phyloP scores from a whole-genome alignment of 1,284 basidiomycete genomes.

The Boletus mariae region DNA sequence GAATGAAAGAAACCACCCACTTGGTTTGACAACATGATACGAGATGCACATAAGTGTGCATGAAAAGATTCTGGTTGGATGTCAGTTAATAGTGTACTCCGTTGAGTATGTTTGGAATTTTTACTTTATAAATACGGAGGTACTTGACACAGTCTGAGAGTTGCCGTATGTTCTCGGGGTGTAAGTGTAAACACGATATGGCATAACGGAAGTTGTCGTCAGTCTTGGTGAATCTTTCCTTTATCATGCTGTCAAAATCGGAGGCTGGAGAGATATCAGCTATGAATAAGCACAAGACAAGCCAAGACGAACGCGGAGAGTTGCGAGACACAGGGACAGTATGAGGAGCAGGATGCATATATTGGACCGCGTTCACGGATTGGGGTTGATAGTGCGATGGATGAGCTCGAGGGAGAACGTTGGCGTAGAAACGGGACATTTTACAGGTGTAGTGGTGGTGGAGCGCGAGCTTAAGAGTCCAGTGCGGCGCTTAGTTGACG shows the following conservation, averaged over 20 bases:
- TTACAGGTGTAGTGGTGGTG: not conserved
- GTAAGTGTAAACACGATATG: slow-evolving; percentile 4
- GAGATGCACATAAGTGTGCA: slow-evolving; percentile 26
- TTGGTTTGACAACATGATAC: slow-evolving; percentile 10
- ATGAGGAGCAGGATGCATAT: not conserved
- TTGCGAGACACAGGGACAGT: not conserved
- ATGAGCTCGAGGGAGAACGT: not conserved
- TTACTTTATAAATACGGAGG: slow-evolving; percentile 25
- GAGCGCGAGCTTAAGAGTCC: slow-evolving; percentile 10
- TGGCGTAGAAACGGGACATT: slow-evolving; percentile 7
- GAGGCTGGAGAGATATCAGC: slow-evolving; percentile 13
- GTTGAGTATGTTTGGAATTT: not conserved
- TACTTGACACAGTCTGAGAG: slow-evolving; percentile 11
- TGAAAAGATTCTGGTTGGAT: slow-evolving; percentile 21
- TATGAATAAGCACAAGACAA: not conserved
- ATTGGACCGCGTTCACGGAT: not conserved
- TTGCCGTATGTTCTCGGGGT: not conserved
- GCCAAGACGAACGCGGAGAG: slow-evolving; percentile 10
- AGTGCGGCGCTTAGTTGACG: not conserved
- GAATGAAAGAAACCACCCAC: slow-evolving; percentile 2
- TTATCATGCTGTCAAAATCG: slow-evolving; percentile 9
- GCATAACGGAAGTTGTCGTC: slow-evolving; percentile 4
- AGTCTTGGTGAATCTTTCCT: not conserved
- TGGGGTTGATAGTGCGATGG: not conserved
- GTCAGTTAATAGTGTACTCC: slow-evolving; percentile 5